phyloP scores from a whole-genome alignment of 306 rosid species.

The Chamaecrista fasciculata region DNA sequence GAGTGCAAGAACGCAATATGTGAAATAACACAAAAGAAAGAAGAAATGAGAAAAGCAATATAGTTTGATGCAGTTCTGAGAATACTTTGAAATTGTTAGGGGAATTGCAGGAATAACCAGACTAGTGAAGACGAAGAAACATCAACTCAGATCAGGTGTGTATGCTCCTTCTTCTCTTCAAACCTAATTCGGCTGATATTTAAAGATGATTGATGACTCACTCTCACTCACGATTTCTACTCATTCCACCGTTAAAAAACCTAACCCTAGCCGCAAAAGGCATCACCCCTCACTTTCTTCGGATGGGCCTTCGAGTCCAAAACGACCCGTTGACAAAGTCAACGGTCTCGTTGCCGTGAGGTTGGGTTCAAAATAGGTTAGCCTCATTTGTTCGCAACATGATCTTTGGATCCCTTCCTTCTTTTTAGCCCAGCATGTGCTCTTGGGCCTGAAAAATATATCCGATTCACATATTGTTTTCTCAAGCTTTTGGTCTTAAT shows the following conservation, averaged over 20 bases:
- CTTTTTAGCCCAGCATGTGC: neutral
- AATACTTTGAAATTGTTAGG: neutral
- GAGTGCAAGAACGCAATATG: neutral
- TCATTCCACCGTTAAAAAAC: neutral
- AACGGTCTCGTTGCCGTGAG: neutral
- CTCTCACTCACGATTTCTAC: neutral
- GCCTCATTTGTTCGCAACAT: neutral
- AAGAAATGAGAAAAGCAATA: neutral
- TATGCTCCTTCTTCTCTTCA: neutral
- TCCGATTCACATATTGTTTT: neutral
- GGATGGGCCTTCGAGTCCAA: neutral
- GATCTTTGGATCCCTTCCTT: neutral
- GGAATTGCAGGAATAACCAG: neutral
- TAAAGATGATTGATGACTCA: slow-evolving; percentile 18
- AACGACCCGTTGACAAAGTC: neutral
- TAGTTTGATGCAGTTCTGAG: neutral
- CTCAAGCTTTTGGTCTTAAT: too few species aligned
- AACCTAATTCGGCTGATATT: neutral
- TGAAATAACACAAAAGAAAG: neutral
- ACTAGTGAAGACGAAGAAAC: neutral
- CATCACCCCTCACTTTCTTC: neutral
- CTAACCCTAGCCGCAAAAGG: neutral
- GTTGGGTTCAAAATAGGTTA: neutral
- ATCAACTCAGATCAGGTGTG: neutral
- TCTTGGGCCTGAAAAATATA: neutral